Evolutionary conservation across 306 rosid genomes (phyloP).

Genomic region (Vigna reflexopilosa): DNA sequence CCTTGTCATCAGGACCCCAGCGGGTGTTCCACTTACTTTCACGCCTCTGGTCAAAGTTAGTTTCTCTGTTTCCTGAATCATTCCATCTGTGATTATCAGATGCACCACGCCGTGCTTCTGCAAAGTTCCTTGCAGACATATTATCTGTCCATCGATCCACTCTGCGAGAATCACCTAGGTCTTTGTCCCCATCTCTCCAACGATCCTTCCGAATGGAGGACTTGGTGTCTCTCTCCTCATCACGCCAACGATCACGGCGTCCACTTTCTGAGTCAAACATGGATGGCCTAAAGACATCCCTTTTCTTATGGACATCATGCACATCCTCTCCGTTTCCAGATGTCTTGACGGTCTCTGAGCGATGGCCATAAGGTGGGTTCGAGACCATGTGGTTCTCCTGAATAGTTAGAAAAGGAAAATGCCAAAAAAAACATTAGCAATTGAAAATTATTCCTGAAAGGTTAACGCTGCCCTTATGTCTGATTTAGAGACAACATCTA

Average conservation of each 20-base stretch:
- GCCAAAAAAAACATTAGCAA: not conserved
- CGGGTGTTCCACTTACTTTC: conserved; percentile 99
- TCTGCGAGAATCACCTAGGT: conserved; percentile 70
- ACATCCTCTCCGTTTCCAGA: conserved; percentile 69
- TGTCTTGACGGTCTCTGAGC: conserved; percentile 54
- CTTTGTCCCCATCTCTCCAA: conserved; percentile 95
- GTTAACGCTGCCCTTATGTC: not conserved
- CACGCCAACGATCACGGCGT: conserved; percentile 90
- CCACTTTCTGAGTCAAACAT: conserved; percentile 74
- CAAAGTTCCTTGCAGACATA: conserved; percentile 54
- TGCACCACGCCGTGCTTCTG: conserved; percentile 73
- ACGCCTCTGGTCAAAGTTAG: conserved; percentile 82
- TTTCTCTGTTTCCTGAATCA: conserved; percentile 72
- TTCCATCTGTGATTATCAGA: conserved; percentile 65
- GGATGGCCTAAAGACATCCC: conserved; percentile 91
- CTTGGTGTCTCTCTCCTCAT: conserved; percentile 94
- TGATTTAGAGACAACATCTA: conserved; percentile 10
- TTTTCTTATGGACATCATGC: conserved; percentile 65
- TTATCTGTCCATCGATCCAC: conserved; percentile 74
- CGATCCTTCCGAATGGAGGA: conserved; percentile 76
- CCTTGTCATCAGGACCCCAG: conserved; percentile 99
- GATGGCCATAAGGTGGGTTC: conserved; percentile 58
- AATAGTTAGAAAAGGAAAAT: conserved; percentile 4
- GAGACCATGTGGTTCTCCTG: conserved; percentile 65
- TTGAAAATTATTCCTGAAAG: conserved; percentile 8